These are phyloP conservation scores for Zizania latifolia DNA, from an alignment of 176 grass and related monocot genomes.

Conservation along the genomic window DNA sequence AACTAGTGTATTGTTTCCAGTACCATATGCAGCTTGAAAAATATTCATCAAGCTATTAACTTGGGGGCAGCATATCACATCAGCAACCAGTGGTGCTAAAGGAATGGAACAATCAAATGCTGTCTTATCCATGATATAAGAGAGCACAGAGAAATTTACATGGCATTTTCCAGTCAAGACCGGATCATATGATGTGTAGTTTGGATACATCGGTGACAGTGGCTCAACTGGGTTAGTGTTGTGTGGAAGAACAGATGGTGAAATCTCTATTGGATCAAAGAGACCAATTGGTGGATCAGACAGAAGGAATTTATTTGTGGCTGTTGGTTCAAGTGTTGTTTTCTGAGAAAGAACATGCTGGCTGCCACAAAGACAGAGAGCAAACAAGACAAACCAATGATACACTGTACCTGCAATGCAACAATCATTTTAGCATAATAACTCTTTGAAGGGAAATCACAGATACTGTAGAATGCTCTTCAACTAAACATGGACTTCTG, in stretches of 20 bases:
- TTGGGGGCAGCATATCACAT: constrained; percentile 99
- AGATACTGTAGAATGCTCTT: not conserved
- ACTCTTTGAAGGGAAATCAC: not conserved
- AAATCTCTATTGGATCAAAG: constrained; percentile 89
- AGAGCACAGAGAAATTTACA: constrained; percentile 76
- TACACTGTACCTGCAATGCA: constrained; percentile 60
- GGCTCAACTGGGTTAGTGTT: constrained; percentile 66
- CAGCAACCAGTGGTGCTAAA: constrained; percentile 73
- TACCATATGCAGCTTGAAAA: constrained; percentile 74
- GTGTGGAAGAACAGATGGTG: constrained; percentile 71
- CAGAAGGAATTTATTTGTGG: constrained; percentile 80
- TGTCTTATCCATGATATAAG: constrained; percentile 67
- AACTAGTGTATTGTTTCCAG: constrained; percentile 56
- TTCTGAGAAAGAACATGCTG: constrained; percentile 58
- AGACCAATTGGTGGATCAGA: constrained; percentile 93
- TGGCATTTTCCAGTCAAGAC: constrained; percentile 81
- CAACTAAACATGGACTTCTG: not conserved
- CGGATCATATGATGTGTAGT: constrained; percentile 77
- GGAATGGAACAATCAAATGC: constrained; percentile 85
- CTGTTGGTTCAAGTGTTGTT: constrained; percentile 56
- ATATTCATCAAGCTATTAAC: constrained; percentile 92
- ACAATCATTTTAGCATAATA: constrained; percentile 33
- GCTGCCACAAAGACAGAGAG: constrained; percentile 55
- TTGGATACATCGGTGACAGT: constrained; percentile 81
- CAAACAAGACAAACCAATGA: constrained; percentile 50